Base-by-base conservation (phyloP, 2,329 filamentous ascomycete species). In the Pezicula radicicola region DNA sequence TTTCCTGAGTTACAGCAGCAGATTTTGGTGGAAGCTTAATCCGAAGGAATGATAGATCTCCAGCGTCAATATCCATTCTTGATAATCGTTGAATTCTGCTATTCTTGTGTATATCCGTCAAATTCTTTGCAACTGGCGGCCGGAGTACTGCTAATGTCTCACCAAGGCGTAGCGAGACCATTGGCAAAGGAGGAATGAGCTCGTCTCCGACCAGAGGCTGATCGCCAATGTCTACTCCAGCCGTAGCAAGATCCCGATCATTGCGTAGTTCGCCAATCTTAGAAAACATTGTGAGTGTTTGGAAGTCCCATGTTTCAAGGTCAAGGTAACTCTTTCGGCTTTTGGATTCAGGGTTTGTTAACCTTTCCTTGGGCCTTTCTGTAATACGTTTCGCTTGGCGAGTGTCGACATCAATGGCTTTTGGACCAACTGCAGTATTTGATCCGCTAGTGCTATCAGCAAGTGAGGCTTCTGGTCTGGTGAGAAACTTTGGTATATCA, bases 191-290 rank as follows among this genome's bases (percentile, higher is more conserved):
- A 41, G 51, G 58, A 30, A 62, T 41, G 8, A 63, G 27, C 28
- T 62, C 60, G 8, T 61, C 51, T 1, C 48, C 55, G 3, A 60
- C 57, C 5, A 60, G 19, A 15, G 52, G 51, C 25, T 55, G 56
- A 21, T 62, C 51, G 12, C 49, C 53, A 12, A 60, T 42, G 6
- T 54, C 40, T 4, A 64, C 43, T 2, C 60, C 62, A 49, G 60
- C 60, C 48, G 30, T 53, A 6, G 27, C 18, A 13, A 67, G 55
- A 51, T 67, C 64, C 1, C 36, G 39, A 49, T 66, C 64, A 30
- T 61, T 58, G 28, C 64, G 60, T n/a, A 65, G 36, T 40, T 63
- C 57, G 13, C 65, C 61, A 9, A 67, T 58, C 19, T 50, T 54
- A 25, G 54, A 42, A 16, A 62, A 59, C 6, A 48, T 50, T 4